Evolutionary conservation across 768 basidiomycete species (phyloP).

Genomic region (Tylopilus cervinicoccineus): DNA sequence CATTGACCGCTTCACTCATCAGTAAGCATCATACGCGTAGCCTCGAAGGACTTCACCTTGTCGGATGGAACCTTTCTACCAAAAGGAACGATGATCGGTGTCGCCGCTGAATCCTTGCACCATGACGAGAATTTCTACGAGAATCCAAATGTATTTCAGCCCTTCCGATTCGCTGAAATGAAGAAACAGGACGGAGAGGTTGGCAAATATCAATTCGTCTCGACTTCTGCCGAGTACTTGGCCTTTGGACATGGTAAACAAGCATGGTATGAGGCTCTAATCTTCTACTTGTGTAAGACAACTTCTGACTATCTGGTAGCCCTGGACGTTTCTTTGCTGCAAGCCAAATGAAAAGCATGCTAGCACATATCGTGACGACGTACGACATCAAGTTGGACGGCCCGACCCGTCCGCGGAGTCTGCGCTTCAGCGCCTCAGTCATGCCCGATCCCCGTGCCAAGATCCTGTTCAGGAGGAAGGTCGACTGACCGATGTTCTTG

Average conservation of each 20-base stretch:
- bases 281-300: neutral
- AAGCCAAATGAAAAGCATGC: constrained; percentile 41
- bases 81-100: neutral
- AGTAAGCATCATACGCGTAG: neutral
- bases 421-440: neutral
- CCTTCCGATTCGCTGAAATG: neutral
- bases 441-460: neutral
- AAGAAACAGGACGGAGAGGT: neutral
- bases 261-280: neutral
- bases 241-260: neutral
- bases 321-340: constrained; percentile 41
- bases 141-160: neutral
- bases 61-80: neutral
- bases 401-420: neutral
- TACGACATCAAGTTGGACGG: constrained; percentile 18
- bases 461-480: constrained; percentile 13
- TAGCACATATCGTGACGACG: constrained; percentile 39
- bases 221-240: neutral
- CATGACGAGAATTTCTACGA: neutral
- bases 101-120: neutral
- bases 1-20: neutral
- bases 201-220: neutral
- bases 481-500: neutral
- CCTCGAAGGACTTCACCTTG: neutral
- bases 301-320: neutral